Conservation (phyloP, 805 yeast species). For the Lachancea quebecensis region DNA sequence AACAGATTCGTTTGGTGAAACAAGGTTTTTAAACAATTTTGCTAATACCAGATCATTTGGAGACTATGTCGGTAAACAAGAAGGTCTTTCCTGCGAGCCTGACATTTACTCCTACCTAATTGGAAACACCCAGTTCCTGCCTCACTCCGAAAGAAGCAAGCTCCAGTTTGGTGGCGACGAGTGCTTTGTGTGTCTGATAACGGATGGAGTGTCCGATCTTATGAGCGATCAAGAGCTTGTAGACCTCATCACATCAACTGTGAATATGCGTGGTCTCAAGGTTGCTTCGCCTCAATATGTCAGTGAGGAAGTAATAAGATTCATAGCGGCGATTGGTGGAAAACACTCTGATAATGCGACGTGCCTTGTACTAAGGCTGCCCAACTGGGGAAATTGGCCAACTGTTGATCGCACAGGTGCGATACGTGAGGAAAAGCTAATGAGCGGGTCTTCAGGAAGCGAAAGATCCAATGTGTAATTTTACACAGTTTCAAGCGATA, state of each 20-base stretch:
- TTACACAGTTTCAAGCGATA: not conserved
- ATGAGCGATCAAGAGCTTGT: constrained; percentile 86
- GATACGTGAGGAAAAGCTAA: constrained; percentile 62
- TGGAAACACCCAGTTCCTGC: constrained; percentile 48
- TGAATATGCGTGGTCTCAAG: constrained; percentile 50
- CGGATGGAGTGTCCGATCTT: constrained; percentile 82
- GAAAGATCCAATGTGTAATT: constrained; percentile 8
- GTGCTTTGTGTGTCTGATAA: constrained; percentile 70
- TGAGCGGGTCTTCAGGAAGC: constrained; percentile 10
- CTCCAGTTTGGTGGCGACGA: constrained; percentile 72
- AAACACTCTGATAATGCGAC: constrained; percentile 84
- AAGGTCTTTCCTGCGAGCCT: constrained; percentile 90
- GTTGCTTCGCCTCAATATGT: constrained; percentile 78
- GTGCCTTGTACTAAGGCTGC: constrained; percentile 67
- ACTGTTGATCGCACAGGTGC: constrained; percentile 74
- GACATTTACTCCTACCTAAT: constrained; percentile 65
- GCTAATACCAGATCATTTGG: constrained; percentile 96
- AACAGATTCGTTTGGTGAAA: constrained; percentile 90
- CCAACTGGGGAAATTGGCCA: constrained; percentile 97
- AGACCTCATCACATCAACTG: constrained; percentile 72
- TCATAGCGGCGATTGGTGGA: constrained; percentile 80
- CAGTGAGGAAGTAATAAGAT: constrained; percentile 78
- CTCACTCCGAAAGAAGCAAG: constrained; percentile 30
- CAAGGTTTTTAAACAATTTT: constrained; percentile 62
- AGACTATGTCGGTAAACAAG: constrained; percentile 68